Base-by-base conservation (phyloP, 805 yeast species). In the Myxozyma neotropica region DNA sequence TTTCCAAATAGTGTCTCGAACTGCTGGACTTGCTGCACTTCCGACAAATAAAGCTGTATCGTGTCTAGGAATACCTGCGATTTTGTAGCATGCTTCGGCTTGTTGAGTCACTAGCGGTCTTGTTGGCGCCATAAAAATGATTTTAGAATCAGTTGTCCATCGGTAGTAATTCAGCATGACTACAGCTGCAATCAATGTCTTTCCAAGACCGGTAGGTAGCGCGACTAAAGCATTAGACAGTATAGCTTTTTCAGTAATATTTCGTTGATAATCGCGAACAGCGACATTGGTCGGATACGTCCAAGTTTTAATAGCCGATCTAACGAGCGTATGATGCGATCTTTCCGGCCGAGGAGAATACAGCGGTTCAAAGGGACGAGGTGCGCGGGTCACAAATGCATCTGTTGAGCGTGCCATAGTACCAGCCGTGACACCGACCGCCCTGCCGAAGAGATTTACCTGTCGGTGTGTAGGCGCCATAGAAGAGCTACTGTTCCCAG, bases 41-140 rank as follows among this genome's bases (percentile, higher is more conserved):
- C 74, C 92, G 43, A 92, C 73, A 57, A 92, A 74, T 49, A 92
- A 88, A 0, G 97, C 95, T 1, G 93, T 88, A 47, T 86, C 86
- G 23, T 81, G 76, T 50, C 85, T 76, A 0, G 95, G 87, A 21
- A 95, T 83, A 2, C 97, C 97, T 0, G 96, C 86, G 15, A 89
- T 84, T 7, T 89, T 87, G 56, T 90, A 80, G 70, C 96, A 94
- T 0, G 98, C 97, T 69, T 87, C 88, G 65, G 93, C 88, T 74
- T 94, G 99, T 74, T 94, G 99, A 0, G 96, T 92, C 5, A 94
- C 98, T 55, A 94, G 78, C 0, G 99, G 99, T 65, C 92, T 79
- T 1, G 99, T 94, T 0, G 99, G 99, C 0, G 99, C 99, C 86
- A 93, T 86, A 72, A 94, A 94, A 1, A 95, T 82, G 65, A 94